Conservation (phyloP, 345 rosid genomes). For the Syzygium grande region DNA sequence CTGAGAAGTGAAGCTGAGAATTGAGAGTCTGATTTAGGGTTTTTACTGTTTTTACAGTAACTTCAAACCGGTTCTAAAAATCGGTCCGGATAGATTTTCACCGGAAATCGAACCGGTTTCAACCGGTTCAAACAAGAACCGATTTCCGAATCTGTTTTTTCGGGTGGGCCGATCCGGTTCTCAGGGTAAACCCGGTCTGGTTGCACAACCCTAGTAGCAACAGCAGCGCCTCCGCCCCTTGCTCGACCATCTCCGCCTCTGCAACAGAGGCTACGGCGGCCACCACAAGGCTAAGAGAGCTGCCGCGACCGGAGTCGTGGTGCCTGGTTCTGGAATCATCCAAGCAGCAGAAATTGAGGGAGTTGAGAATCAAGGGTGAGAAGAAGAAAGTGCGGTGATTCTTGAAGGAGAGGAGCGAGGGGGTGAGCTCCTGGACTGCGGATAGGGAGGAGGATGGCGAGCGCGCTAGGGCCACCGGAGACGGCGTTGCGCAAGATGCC, state of each 20-base stretch:
- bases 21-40: too few species aligned
- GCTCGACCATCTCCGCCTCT: constrained; percentile 44
- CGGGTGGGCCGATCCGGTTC: too few species aligned
- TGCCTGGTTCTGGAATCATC: constrained; percentile 6
- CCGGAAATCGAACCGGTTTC: too few species aligned
- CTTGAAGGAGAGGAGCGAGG: constrained; percentile 46
- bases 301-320: background rate
- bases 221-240: constrained; percentile 22
- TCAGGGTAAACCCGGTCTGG: too few species aligned
- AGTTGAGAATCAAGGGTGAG: constrained; percentile 20
- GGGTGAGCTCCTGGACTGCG: constrained; percentile 40
- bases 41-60: too few species aligned
- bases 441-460: constrained; percentile 37
- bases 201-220: too few species aligned
- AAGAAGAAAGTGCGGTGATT: constrained; percentile 4
- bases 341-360: background rate
- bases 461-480: constrained; percentile 43
- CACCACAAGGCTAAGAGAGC: background rate
- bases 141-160: too few species aligned
- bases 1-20: too few species aligned
- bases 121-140: too few species aligned
- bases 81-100: too few species aligned
- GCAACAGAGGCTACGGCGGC: constrained; percentile 35
- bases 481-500: constrained; percentile 42
- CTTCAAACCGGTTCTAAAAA: too few species aligned